Percentiles rank a stretch among this genome's conserved stretches.
Conservation (phyloP, 257 asterid genomes). For the Solanum tarijense region DNA sequence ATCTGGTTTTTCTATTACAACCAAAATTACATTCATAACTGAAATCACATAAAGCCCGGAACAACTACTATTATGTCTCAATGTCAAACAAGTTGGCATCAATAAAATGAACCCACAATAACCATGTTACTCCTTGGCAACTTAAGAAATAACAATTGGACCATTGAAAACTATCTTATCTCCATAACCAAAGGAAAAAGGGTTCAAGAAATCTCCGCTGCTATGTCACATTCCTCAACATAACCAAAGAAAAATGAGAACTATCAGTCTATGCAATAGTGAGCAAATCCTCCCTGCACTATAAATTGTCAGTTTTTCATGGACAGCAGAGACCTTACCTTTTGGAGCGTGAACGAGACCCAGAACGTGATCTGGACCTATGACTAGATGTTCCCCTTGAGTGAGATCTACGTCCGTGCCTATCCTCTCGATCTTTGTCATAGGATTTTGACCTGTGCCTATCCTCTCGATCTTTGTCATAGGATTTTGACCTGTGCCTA, state of each 20-base stretch:
- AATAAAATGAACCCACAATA: background rate
- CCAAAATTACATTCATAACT: background rate
- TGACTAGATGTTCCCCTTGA: constrained; percentile 58
- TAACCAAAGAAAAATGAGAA: background rate
- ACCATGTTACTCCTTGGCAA: background rate
- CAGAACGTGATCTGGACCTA: constrained; percentile 61
- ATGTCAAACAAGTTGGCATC: background rate
- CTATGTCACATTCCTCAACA: background rate
- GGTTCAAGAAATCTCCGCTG: background rate
- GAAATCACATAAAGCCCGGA: background rate
- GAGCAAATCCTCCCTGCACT: background rate
- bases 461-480: constrained; percentile 5
- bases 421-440: constrained; percentile 62
- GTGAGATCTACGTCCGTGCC: constrained; percentile 46
- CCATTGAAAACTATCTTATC: background rate
- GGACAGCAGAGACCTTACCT: background rate
- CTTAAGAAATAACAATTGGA: background rate
- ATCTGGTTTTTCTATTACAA: background rate
- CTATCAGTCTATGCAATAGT: background rate
- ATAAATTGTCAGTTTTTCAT: background rate
- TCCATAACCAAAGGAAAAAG: background rate
- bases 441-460: constrained; percentile 1
- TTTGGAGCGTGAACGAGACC: constrained; percentile 5
- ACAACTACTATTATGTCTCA: background rate
- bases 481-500: constrained; percentile 36